Evolutionary conservation across 129 eudicot genomes (phyloP), one percentile per base, ranked within the genome.

Genomic region (Calendula officinalis): DNA sequence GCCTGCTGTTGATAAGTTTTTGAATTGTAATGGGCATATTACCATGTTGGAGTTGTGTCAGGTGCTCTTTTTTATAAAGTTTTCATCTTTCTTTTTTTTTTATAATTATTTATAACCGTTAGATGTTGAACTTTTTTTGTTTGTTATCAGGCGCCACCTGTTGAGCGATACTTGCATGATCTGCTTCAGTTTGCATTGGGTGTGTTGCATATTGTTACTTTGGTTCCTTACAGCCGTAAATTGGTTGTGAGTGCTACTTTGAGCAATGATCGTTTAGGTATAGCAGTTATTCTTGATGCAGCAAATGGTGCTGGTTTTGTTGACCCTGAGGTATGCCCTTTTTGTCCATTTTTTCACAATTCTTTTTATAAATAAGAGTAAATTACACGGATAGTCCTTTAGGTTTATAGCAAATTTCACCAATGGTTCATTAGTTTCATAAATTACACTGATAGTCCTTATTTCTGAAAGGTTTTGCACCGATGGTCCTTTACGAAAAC

Each of bases 101-200:
- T 30, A 67, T 15, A 30, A 0, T 11, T 13, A 57, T 32, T 14
- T 42, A 38, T 7, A 65, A 37, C 33, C 4, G 13, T 51, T 7
- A 48, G 33, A n/a, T 47, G 57, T 22, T 17, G 47, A 33, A 70
- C 41, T 37, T 5, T n/a, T 46, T 37, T 5, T 8, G 11, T 1
- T 45, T 8, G 14, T 12, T 16, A 56, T 50, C 45, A 92, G 98
- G 98, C 96, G 6, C 96, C 96, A 13, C 87, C 96, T 5, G 98
- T 88, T 50, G 98, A 92, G 66, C 83, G 98, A 10, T 92, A 92
- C 77, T 76, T 92, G 91, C 98, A 88, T 70, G 98, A 92, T 71
- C 75, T 92, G 85, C 94, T 88, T 77, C 98, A 92, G 56, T 92
- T 88, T 88, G 98, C 98, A 8, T 74, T 92, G 73, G 91, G 98